Evolutionary conservation across 495 filamentous ascomycete genomes (phyloP).

Genomic region (Terfezia claveryi): DNA sequence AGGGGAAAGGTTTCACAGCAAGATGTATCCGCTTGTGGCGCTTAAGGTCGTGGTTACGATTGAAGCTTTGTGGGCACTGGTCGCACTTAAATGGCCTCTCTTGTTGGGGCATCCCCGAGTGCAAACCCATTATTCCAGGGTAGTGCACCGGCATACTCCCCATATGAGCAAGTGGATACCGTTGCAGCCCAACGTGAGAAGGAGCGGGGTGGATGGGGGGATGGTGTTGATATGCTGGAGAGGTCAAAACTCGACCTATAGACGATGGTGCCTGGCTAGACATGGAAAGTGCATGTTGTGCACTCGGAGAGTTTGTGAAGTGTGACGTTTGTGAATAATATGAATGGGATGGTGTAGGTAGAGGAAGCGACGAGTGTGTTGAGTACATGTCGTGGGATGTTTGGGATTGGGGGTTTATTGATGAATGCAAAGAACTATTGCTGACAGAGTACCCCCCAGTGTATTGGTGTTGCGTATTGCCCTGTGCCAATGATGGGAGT

Average conservation of each 20-base stretch:
- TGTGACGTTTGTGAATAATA: conserved; percentile 5
- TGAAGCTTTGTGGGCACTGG: conserved; percentile 79
- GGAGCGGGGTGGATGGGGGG: neutral
- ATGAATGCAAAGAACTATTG: conserved; percentile 7
- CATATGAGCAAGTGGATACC: conserved; percentile 6
- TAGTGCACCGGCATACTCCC: conserved; percentile 11
- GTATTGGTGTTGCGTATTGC: conserved; percentile 8
- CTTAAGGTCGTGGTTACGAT: conserved; percentile 91
- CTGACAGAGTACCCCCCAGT: conserved; percentile 9
- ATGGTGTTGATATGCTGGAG: neutral
- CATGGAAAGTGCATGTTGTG: neutral
- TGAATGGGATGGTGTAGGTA: conserved; percentile 14
- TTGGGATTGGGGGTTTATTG: conserved; percentile 17
- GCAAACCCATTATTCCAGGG: conserved; percentile 11
- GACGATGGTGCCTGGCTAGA: neutral
- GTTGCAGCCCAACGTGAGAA: conserved; percentile 3
- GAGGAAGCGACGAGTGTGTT: conserved; percentile 10
- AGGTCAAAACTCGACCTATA: neutral
- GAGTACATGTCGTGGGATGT: conserved; percentile 14
- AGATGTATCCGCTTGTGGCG: conserved; percentile 88
- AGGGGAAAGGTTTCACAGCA: conserved; percentile 88
- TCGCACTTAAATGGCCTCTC: conserved; percentile 93
- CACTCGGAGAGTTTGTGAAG: neutral
- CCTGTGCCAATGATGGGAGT: conserved; percentile 16
- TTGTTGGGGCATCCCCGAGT: conserved; percentile 24